These are phyloP conservation scores for Rhodomyrtus psidioides DNA, from an alignment of 441 rosid genomes.

Conservation along the genomic window DNA sequence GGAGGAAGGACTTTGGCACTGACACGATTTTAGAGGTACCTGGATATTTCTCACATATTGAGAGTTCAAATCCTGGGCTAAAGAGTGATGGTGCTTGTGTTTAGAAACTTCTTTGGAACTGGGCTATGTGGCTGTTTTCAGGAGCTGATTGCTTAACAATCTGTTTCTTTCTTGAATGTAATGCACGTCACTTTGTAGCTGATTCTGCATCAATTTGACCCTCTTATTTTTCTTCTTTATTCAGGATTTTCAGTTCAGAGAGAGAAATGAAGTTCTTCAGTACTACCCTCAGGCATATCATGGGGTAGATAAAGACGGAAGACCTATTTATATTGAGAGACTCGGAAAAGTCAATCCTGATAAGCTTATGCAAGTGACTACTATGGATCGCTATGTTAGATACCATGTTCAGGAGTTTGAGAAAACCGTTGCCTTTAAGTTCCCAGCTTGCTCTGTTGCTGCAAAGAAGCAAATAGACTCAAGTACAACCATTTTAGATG, in stretches of 20 bases:
- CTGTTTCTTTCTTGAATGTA: not conserved
- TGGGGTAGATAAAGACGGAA: constrained; percentile 12
- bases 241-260: constrained; percentile 10
- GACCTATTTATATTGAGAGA: constrained; percentile 10
- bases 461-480: constrained; percentile 7
- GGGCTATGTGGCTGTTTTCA: not conserved
- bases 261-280: constrained; percentile 6
- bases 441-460: constrained; percentile 11
- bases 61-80: not conserved
- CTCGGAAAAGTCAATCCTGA: constrained; percentile 4
- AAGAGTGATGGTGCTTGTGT: not conserved
- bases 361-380: constrained; percentile 11
- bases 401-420: constrained; percentile 13
- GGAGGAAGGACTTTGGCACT: constrained; percentile 11
- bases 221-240: not conserved
- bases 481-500: constrained; percentile 14
- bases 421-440: constrained; percentile 8
- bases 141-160: not conserved
- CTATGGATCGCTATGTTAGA: constrained; percentile 12
- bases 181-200: not conserved
- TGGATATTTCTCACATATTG: not conserved
- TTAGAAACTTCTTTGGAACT: not conserved
- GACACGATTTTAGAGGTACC: constrained; percentile 5
- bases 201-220: not conserved
- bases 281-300: constrained; percentile 14